Evolutionary conservation across 2,329 filamentous ascomycete genomes (phyloP), one percentile per base, ranked within the genome.

Genomic region (Penicillium sumatraense): DNA sequence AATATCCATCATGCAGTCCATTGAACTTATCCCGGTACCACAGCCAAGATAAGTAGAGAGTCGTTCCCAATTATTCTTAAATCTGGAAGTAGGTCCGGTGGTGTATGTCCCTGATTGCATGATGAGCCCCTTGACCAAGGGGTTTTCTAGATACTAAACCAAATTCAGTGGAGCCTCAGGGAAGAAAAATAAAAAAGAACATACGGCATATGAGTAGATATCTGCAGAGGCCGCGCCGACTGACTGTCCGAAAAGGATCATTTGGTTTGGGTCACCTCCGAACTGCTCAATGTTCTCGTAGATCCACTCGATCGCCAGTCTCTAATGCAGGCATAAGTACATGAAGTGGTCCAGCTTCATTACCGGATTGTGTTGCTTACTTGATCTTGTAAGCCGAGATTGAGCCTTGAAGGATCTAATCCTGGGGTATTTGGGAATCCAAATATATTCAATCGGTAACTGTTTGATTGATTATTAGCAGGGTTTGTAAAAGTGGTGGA

Each of bases 231-330:
- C 35, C 26, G 57, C 82, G 31, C 82, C 82, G 21, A 82, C 80
- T 23, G 77, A 80, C 61, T 81, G 73, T 7, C 81, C 82, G 23
- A 83, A 73, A 5, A 82, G 72, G 1, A 79, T 81, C 24, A 83
- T 76, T 13, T 73, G 70, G 10, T 72, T 66, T 9, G 74, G 68
- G 63, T 83, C 78, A 16, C 82, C 82, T 23, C 82, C 81, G 54
- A 84, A 84, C 21, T 72, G 63, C 61, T 76, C 67, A 51, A 83
- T 82, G 58, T 81, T 69, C 24, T 76, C 59, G 52, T 80, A 76
- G 4, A 84, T 73, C 82, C 82, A 85, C 61, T 83, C 70, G 2
- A 85, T 70, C n/a, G 81, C 80, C 26, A 68, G 49, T 13, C 66
- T 58, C 60, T 83, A 42, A 8, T 16, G 16, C 11, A 14, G 16